Base-by-base conservation (phyloP, 1,284 basidiomycete species). In the Microstroma glucosiphilum region DNA sequence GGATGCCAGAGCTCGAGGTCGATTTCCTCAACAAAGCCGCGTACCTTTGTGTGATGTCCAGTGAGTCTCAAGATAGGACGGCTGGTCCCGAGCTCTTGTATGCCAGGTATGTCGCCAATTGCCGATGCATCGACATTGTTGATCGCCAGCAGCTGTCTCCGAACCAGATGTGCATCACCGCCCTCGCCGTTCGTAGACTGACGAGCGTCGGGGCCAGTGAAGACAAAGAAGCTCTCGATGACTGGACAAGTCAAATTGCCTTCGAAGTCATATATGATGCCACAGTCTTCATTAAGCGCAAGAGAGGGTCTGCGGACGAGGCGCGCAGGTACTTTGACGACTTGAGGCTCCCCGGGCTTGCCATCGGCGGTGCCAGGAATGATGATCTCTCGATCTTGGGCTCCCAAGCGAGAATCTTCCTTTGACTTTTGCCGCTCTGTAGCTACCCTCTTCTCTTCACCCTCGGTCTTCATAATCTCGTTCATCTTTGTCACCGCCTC, bases 1-100 rank as follows among this genome's bases (percentile, higher is more conserved):
- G 67, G 61, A 17, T 72, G 69, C 70, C 72, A 75, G 11, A 71
- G 58, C 42, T 73, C 71, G n/a, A 73, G 42, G 55, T 75, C 72
- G 8, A 75, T 43, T 49, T 73, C 71, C 57, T 73, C 71, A 40
- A 75, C 61, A 43, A 57, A 66, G 53, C 64, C 60, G 19, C 65
- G 61, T 19, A 69, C 63, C 40, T 73, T 67, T 25, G 69, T 40
- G 17, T 26, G 26, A 40, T 43, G 46, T 37, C 17, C 42, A 26
- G 37, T 15, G 19, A 41, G 19, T 11, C 46, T 12, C 48, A 65
- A 42, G 8, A 25, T 26, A 11, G 57, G 43, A n/a, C 23, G 11
- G 49, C 60, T 56, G 21, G 25, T 43, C 9, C 30, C 21, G 11
- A 42, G 40, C n/a, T 63, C 56, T 40, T 63, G 46, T 26, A 21